Percentiles rank a stretch among this genome's conserved stretches.
These are phyloP conservation scores for Stellera chamaejasme DNA, from an alignment of 345 rosid genomes.

Conservation along the genomic window DNA sequence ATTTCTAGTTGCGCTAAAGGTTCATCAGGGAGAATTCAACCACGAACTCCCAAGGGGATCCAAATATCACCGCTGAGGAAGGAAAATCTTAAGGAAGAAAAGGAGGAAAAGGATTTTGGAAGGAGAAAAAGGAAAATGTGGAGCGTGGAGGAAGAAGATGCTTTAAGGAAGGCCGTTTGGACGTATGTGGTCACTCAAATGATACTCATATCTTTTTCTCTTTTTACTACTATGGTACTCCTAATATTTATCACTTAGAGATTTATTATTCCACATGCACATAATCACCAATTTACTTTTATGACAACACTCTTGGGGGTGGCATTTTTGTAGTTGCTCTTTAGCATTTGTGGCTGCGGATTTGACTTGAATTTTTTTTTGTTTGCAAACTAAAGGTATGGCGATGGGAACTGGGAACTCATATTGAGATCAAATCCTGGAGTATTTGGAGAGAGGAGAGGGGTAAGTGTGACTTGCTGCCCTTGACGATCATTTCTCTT, in stretches of 20 bases:
- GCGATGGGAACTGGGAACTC: constrained; percentile 36
- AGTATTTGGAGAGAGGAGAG: constrained; percentile 29
- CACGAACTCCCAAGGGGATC: constrained; percentile 18
- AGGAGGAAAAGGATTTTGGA: neutral
- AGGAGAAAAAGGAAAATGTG: constrained; percentile 34
- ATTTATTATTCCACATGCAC: no score
- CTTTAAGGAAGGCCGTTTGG: constrained; percentile 31
- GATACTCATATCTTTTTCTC: neutral
- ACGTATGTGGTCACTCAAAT: constrained; percentile 17
- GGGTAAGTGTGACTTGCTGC: constrained; percentile 18
- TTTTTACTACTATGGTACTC: neutral
- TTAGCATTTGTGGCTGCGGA: neutral
- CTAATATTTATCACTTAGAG: no score
- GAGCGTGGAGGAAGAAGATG: constrained; percentile 49
- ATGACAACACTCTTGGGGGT: no score
- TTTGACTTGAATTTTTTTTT: neutral
- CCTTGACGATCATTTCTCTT: neutral
- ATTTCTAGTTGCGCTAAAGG: constrained; percentile 28
- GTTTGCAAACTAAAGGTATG: constrained; percentile 24
- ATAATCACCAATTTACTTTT: no score
- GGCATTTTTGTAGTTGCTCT: no score
- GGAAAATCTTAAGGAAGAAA: constrained; percentile 1
- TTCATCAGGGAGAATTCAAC: constrained; percentile 4
- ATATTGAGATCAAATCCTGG: constrained; percentile 22
- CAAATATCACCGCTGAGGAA: constrained; percentile 25